phyloP scores from a whole-genome alignment of 345 rosid genomes.

The Eucalyptus regnans region DNA sequence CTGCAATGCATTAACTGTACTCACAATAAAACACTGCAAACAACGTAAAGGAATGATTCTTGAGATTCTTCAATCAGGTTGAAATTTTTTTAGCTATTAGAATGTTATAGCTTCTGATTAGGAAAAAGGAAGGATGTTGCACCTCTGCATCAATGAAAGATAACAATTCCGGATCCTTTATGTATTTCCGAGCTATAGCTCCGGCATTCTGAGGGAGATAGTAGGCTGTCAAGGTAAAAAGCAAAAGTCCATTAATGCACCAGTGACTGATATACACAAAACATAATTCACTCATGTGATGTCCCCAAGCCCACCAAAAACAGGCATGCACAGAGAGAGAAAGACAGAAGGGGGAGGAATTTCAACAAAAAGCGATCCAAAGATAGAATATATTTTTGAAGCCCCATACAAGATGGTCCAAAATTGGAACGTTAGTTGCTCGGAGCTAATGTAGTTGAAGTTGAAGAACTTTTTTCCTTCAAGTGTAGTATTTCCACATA shows the following conservation, averaged over 20 bases:
- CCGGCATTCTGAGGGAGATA: conserved; percentile 92
- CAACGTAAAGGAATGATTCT: neutral
- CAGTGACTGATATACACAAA: neutral
- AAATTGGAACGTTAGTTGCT: neutral
- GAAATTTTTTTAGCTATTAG: neutral
- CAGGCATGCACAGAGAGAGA: neutral
- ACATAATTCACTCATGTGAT: neutral
- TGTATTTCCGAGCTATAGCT: conserved; percentile 75
- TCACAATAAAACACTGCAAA: conserved; percentile 92
- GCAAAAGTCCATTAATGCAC: neutral
- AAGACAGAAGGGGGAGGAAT: neutral
- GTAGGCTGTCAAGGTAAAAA: conserved; percentile 39
- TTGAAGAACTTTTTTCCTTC: neutral
- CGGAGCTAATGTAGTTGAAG: neutral
- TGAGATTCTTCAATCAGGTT: neutral
- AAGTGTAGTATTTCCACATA: neutral
- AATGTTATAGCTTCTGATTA: neutral
- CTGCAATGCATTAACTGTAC: conserved; percentile 78
- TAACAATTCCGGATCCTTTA: conserved; percentile 72
- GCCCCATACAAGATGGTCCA: neutral
- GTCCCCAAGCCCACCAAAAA: neutral
- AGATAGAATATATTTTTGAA: neutral
- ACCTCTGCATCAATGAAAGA: conserved; percentile 98
- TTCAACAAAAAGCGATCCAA: neutral
- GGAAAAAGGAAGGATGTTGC: neutral